These are phyloP conservation scores for Globisporangium camurandrum DNA, from an alignment of 352 stramenopile genomes.

Conservation along the genomic window DNA sequence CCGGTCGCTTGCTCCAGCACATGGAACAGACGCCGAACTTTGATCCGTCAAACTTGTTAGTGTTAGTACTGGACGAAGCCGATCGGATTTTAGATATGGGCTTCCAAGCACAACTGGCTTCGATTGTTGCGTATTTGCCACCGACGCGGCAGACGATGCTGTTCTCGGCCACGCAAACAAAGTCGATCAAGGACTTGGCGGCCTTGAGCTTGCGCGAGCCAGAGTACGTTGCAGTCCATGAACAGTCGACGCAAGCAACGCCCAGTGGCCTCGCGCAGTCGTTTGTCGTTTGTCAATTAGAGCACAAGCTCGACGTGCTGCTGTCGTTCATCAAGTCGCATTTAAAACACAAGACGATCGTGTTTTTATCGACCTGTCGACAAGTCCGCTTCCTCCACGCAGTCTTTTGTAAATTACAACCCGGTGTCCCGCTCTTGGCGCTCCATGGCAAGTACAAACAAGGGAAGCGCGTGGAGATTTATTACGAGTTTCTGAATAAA, in stretches of 20 bases:
- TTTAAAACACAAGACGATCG: conserved; percentile 97
- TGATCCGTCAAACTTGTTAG: conserved; percentile 89
- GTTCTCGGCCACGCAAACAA: conserved; percentile 97
- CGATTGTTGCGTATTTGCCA: conserved; percentile 96
- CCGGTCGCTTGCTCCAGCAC: conserved; percentile 96
- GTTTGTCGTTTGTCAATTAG: conserved; percentile 92
- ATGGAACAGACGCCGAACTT: conserved; percentile 98
- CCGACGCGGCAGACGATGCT: conserved; percentile 93
- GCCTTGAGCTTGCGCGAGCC: conserved; percentile 91
- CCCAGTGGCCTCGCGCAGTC: conserved; percentile 92
- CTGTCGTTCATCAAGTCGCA: conserved; percentile 99
- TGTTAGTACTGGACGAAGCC: conserved; percentile 99
- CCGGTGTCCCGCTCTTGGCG: conserved; percentile 93
- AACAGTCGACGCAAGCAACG: conserved; percentile 87
- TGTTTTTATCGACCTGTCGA: conserved; percentile 97
- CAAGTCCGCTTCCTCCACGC: conserved; percentile 95
- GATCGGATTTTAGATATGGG: conserved; percentile 99
- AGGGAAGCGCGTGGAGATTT: conserved; percentile 96
- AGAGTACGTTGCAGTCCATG: conserved; percentile 97
- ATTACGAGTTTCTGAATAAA: conserved; percentile 97
- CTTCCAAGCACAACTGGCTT: conserved; percentile 97
- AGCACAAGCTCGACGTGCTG: conserved; percentile 97
- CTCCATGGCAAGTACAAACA: conserved; percentile 99
- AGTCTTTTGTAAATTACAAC: conserved; percentile 95
- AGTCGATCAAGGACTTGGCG: conserved; percentile 95